Conservation (phyloP, 108 stramenopile species). For the Epithemia pelagica region DNA sequence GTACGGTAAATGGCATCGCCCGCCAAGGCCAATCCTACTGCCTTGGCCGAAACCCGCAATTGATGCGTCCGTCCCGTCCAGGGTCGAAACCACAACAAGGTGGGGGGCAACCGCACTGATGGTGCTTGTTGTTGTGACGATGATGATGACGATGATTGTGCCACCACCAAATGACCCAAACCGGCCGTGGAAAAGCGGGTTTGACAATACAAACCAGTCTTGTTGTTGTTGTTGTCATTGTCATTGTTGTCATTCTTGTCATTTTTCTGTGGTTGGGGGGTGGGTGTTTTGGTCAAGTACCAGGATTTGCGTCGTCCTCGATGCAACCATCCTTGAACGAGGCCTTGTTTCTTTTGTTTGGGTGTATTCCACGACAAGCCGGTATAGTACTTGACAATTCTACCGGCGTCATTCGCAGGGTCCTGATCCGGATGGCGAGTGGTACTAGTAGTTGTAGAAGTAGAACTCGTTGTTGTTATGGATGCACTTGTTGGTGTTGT, state of each 20-base stretch:
- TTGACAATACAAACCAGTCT: not conserved
- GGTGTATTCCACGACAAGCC: conserved; percentile 64
- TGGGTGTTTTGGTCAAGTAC: conserved; percentile 25
- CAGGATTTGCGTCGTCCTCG: conserved; percentile 63
- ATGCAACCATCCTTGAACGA: conserved; percentile 63
- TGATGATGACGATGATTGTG: not conserved
- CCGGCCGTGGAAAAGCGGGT: conserved; percentile 73
- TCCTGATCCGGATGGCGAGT: too few species aligned
- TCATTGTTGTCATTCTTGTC: not conserved
- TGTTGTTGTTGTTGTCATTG: not conserved
- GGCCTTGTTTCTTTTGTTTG: conserved; percentile 69
- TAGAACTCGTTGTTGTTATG: too few species aligned
- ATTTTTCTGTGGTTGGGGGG: not conserved
- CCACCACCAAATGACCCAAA: conserved; percentile 8
- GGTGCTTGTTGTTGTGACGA: not conserved
- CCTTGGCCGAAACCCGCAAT: conserved; percentile 74
- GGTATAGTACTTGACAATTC: conserved; percentile 45
- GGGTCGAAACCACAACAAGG: conserved; percentile 61
- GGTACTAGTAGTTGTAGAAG: not conserved
- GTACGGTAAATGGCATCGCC: conserved; percentile 70
- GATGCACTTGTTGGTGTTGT: too few species aligned
- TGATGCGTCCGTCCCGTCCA: conserved; percentile 82
- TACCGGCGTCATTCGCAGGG: too few species aligned
- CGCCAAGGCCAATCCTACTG: conserved; percentile 58
- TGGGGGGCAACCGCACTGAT: conserved; percentile 22